Evolutionary conservation across 139 green algal species (phyloP).

Genomic region (Chlamydomonas incerta): DNA sequence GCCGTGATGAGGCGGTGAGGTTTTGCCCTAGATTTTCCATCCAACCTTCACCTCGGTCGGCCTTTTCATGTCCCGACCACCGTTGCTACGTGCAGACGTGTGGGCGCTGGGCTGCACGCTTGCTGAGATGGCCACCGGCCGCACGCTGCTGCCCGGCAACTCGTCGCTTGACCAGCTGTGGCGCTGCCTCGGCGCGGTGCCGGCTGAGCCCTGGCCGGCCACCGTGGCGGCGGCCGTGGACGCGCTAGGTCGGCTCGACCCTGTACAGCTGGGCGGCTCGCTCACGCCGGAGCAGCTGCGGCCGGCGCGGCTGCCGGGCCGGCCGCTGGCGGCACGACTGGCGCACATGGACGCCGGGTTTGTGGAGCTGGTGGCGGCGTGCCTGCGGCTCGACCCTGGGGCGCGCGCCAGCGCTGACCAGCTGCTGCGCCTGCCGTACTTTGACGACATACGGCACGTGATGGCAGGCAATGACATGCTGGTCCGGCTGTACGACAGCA

Average conservation of each 20-base stretch:
- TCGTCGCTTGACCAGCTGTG: slow-evolving; percentile 80
- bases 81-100: slow-evolving; percentile 1
- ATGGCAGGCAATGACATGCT: background rate
- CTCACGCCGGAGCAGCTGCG: background rate
- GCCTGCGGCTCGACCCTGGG: slow-evolving; percentile 7
- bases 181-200: slow-evolving; percentile 67
- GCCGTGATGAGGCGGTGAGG: no score
- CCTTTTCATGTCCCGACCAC: no score
- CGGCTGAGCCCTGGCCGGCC: slow-evolving; percentile 47
- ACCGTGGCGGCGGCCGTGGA: slow-evolving; percentile 47
- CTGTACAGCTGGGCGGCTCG: background rate
- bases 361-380: background rate
- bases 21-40: no score
- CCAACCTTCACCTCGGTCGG: no score
- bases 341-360: background rate
- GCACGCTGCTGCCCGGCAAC: slow-evolving; percentile 80
- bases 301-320: background rate
- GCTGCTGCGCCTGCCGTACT: slow-evolving; percentile 19
- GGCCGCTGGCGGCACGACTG: slow-evolving; percentile 3
- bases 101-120: slow-evolving; percentile 71
- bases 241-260: background rate
- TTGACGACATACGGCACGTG: background rate
- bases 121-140: slow-evolving; percentile 76
- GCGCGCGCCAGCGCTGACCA: background rate
- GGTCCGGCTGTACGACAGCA: background rate